Evolutionary conservation across 108 stramenopile genomes (phyloP).

Genomic region (Nitzschia putrida): DNA sequence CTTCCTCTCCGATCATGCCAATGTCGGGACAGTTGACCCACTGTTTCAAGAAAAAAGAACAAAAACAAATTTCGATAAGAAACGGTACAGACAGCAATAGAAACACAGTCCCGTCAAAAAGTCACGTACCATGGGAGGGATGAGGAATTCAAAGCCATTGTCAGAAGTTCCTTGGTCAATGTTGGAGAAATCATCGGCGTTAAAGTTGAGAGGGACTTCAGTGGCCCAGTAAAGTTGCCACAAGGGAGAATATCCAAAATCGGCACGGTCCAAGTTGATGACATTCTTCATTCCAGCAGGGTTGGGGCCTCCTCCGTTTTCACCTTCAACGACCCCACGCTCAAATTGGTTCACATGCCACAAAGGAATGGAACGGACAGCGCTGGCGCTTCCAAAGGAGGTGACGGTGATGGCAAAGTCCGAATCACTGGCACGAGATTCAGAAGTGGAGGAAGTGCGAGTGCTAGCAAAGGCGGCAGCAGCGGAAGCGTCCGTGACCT

Average conservation of each 20-base stretch:
- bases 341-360: conserved; percentile 35
- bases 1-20: conserved; percentile 16
- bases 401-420: conserved; percentile 18
- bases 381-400: conserved; percentile 5
- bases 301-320: conserved; percentile 29
- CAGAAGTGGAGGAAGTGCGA: neutral
- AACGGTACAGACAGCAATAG: too few relatives aligned
- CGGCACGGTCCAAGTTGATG: conserved; percentile 25
- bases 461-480: conserved; percentile 20
- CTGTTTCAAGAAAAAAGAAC: neutral
- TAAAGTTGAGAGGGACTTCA: conserved; percentile 27
- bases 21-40: conserved; percentile 34
- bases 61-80: neutral
- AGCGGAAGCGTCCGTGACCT: conserved; percentile 21
- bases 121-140: conserved; percentile 13
- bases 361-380: conserved; percentile 23
- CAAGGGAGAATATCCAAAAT: conserved; percentile 34
- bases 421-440: neutral
- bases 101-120: too few relatives aligned
- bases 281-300: conserved; percentile 30
- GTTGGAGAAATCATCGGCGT: conserved; percentile 28
- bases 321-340: conserved; percentile 12
- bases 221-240: conserved; percentile 32
- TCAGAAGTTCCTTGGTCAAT: neutral
- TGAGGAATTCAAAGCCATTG: conserved; percentile 26